Base-by-base conservation (phyloP, 495 filamentous ascomycete species). In the Penicillium cataractarum region DNA sequence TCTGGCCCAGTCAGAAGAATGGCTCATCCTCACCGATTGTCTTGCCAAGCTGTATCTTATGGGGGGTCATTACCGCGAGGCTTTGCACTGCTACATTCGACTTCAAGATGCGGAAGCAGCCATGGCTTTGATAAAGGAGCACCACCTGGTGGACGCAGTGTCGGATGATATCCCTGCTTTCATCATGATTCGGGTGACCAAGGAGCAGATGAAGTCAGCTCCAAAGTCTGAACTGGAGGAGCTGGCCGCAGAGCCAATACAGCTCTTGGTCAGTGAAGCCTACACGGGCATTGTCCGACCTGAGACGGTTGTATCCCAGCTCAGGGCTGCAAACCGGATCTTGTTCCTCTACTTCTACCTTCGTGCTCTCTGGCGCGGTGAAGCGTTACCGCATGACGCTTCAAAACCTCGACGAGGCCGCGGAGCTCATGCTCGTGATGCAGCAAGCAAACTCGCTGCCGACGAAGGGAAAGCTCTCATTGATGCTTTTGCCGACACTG, bases 331-430 rank as follows among this genome's bases (percentile, higher is more conserved):
- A 58, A 78, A 80, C 69, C 78, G 63, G 3, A 71, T 78, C 44
- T 73, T 91, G n/a, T 97, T 95, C 71, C 85, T 96, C 7, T 99
- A 90, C 76, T 93, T 98, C 77, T 97, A 97, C 70, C 81, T 97
- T 10, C 87, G 92, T 15, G 86, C 89, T 2, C 80, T 99, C 15
- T 98, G 94, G 96, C 80, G 81, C 15, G 90, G 89, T 1, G 82
- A 92, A 57, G 86, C 80, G 8, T 82, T 78, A 29, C 73, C 78
- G 19, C 74, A 76, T 21, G 71, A 72, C 1, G 64, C 71, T 24
- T 70, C 68, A 10, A 79, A 79, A 49, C 74, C 78, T 37, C 72
- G 74, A 33, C 66, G 76, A 40, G 78, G 76, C 37, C 79, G 72
- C 10, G 72, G 72, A n/a, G 72, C 70, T 12, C 66, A 76, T 62